Base-by-base conservation (phyloP, 371 early-diverging fungal genomes). In the Mucor lusitanicus region DNA sequence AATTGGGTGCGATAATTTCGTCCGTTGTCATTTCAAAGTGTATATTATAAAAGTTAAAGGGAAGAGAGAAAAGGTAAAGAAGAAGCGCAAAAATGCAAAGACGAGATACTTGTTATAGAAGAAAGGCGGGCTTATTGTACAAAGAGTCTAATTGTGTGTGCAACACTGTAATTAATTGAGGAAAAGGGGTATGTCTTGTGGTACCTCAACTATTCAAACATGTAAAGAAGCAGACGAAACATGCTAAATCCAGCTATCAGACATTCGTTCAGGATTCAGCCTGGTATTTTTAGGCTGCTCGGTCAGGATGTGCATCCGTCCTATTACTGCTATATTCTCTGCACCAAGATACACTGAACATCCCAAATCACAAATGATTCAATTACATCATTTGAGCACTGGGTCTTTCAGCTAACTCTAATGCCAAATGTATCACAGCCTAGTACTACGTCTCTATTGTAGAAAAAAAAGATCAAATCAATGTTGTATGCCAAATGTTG, bases 1-100 rank as follows among this genome's bases (percentile, higher is more conserved):
- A 93, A 5, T 33, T 67, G 1, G 71, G 71, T 3, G 42, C 35
- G 27, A 63, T 58, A 4, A 63, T n/a, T 53, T 68, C 68, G 27
- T 68, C 63, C 3, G 68, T 44, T 27, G 68, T 37, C 63, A 62
- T 63, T 7, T 30, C 32, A 8, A n/a, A 17, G 55, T 39, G n/a
- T 35, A 53, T 50, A n/a, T n/a, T 17, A 66, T 46, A 48, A 59
- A 23, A 61, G 21, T 1, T 9, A 46, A 67, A 62, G 27, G 21
- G 42, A 19, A 30, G 50, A 39, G 54, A 63, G 60, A 44, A 54
- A 54, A 23, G 1, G 30, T 19, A 33, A 32, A n/a, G 50, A 44
- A n/a, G 12, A 58, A 60, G 33, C 13, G 27, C 12, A 40, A 88
- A 27, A 25, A 6, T 35, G 37, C 37, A 35, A 23, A 53, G 21